phyloP scores from a whole-genome alignment of 371 early-diverging fungal genomes.

The Mortierella sp. region DNA sequence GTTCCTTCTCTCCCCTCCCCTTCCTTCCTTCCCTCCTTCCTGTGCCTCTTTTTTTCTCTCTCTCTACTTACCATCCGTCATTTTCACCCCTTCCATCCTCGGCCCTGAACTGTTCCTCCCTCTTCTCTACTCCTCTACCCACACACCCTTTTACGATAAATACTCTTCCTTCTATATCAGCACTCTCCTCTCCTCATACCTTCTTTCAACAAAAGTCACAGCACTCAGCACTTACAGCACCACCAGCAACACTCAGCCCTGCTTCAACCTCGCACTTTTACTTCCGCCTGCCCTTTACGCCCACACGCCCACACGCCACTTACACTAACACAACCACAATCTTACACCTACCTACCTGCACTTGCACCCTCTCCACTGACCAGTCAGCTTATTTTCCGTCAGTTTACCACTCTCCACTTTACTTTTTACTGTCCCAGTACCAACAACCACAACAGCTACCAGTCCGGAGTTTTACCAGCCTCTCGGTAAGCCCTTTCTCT shows the following conservation, averaged over 20 bases:
- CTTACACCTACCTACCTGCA: neutral
- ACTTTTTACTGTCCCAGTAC: neutral
- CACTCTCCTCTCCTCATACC: neutral
- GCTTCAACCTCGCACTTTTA: neutral
- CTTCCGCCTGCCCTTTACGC: neutral
- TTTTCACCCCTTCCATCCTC: neutral
- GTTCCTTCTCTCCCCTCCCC: neutral
- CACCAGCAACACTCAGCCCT: neutral
- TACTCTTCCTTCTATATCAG: neutral
- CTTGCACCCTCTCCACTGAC: neutral
- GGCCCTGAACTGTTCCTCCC: too few relatives aligned
- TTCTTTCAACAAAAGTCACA: neutral
- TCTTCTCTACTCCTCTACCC: neutral
- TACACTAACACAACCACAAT: neutral
- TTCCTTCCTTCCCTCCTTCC: neutral
- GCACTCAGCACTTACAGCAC: neutral
- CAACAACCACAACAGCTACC: neutral
- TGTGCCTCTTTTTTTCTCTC: neutral
- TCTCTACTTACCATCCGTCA: neutral
- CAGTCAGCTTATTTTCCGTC: neutral
- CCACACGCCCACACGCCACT: neutral
- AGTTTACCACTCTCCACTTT: neutral
- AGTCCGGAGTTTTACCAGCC: slow-evolving; percentile 11
- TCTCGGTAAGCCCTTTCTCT: slow-evolving; percentile 3
- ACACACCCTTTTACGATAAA: neutral